Evolutionary conservation across 257 asterid species (phyloP).

Genomic region (Scutellaria baicalensis): DNA sequence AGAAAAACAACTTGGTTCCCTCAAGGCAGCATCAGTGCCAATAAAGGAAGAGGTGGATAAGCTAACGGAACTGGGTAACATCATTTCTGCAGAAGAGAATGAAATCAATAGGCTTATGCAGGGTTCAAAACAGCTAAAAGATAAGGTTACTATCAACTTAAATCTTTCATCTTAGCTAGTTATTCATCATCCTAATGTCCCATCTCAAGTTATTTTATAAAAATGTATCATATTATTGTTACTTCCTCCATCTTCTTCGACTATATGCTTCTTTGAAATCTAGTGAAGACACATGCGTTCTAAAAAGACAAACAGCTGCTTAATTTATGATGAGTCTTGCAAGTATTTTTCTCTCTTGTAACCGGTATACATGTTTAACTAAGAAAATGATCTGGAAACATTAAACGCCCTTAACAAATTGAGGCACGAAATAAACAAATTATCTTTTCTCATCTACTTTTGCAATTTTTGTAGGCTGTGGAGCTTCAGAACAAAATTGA

Average conservation of each 20-base stretch:
- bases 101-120: conserved; percentile 67
- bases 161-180: not conserved
- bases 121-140: conserved; percentile 75
- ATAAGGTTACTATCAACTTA: conserved; percentile 47
- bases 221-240: too few relatives aligned
- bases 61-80: conserved; percentile 52
- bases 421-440: not conserved
- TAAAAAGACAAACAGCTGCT: not conserved
- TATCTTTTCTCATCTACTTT: not conserved
- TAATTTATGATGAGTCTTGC: not conserved
- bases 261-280: not conserved
- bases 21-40: conserved; percentile 64
- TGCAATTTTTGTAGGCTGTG: conserved; percentile 43
- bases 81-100: conserved; percentile 65
- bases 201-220: not conserved
- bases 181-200: not conserved
- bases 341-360: not conserved
- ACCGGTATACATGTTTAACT: not conserved
- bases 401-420: not conserved
- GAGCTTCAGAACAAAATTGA: conserved; percentile 89
- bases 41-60: conserved; percentile 57
- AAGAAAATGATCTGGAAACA: not conserved
- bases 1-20: conserved; percentile 63
- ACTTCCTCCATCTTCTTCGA: not conserved
- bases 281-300: not conserved